phyloP scores from a whole-genome alignment of 208 protist genomes.

The Sergeia podlipaevii region DNA sequence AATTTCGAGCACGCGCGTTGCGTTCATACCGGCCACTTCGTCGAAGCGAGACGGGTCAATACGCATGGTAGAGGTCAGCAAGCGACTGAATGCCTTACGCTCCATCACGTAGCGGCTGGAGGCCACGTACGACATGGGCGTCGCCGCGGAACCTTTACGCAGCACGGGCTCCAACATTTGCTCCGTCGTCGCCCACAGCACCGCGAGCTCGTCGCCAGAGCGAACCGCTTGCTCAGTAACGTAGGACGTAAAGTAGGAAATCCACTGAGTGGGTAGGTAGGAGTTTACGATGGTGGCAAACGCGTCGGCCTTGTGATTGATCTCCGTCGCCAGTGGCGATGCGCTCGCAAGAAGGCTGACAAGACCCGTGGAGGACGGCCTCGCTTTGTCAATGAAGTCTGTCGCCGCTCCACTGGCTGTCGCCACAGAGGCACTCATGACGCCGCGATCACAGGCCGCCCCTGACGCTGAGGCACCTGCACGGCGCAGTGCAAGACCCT shows the following conservation, averaged over 20 bases:
- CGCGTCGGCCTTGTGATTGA: slow-evolving; percentile 37
- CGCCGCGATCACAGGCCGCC: background rate
- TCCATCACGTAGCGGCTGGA: slow-evolving; percentile 67
- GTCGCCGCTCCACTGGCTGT: background rate
- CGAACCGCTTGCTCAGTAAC: slow-evolving; percentile 32
- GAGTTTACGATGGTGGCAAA: slow-evolving; percentile 62
- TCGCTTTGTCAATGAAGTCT: background rate
- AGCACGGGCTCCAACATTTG: slow-evolving; percentile 42
- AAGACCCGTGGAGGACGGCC: slow-evolving; percentile 11
- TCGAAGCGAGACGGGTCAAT: slow-evolving; percentile 46
- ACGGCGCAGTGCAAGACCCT: slow-evolving; percentile 29
- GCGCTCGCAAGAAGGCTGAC: slow-evolving; percentile 28
- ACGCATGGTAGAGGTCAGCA: slow-evolving; percentile 42
- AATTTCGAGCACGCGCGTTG: slow-evolving; percentile 42
- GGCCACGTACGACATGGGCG: slow-evolving; percentile 50
- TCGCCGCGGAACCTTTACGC: slow-evolving; percentile 35
- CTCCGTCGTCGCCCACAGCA: slow-evolving; percentile 55
- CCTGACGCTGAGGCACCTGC: background rate
- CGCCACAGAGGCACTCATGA: slow-evolving; percentile 2
- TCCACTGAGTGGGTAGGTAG: slow-evolving; percentile 52
- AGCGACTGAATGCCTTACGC: slow-evolving; percentile 36
- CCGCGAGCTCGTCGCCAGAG: slow-evolving; percentile 35
- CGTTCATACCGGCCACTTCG: slow-evolving; percentile 51
- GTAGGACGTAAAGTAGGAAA: slow-evolving; percentile 40
- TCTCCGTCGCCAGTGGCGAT: slow-evolving; percentile 30